Evolutionary conservation across 345 rosid species (phyloP).

Genomic region (Camelina hispida): DNA sequence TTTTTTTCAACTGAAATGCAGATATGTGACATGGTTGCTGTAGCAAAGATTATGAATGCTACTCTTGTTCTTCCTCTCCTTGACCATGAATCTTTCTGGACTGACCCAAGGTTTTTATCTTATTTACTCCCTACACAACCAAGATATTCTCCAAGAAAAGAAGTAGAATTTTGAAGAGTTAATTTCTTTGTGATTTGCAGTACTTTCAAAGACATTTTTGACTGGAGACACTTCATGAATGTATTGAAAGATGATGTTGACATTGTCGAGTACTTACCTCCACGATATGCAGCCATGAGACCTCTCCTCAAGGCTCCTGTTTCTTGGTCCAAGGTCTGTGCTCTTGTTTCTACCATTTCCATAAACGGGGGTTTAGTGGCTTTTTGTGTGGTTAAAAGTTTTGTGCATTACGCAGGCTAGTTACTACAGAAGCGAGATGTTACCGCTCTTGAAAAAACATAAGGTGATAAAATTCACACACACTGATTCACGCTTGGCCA

Average conservation of each 20-base stretch:
- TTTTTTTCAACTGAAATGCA: slow-evolving; percentile 42
- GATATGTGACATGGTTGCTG: slow-evolving; percentile 99
- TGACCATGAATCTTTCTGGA: slow-evolving; percentile 98
- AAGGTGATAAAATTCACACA: slow-evolving; percentile 91
- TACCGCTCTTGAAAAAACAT: slow-evolving; percentile 65
- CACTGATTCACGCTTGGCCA: slow-evolving; percentile 89
- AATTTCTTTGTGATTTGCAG: slow-evolving; percentile 51
- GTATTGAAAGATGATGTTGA: slow-evolving; percentile 74
- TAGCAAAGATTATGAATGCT: slow-evolving; percentile 95
- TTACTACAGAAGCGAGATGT: slow-evolving; percentile 83
- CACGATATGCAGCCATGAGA: slow-evolving; percentile 52
- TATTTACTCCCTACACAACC: slow-evolving; percentile 8
- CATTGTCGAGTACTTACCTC: slow-evolving; percentile 83
- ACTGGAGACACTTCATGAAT: slow-evolving; percentile 90
- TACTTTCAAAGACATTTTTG: slow-evolving; percentile 90
- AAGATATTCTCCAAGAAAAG: neutral
- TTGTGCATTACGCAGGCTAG: slow-evolving; percentile 64
- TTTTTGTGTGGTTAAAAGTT: neutral
- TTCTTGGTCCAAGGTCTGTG: slow-evolving; percentile 97
- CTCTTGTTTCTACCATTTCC: neutral
- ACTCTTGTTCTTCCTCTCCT: slow-evolving; percentile 96
- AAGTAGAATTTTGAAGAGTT: slow-evolving; percentile 4
- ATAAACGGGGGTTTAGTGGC: neutral
- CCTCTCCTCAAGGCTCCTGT: slow-evolving; percentile 86
- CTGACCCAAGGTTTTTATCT: slow-evolving; percentile 73